Percentiles rank a stretch among this genome's conserved stretches.
phyloP scores from a whole-genome alignment of 2,329 filamentous ascomycete species.

The Trichoderma citrinoviride region DNA sequence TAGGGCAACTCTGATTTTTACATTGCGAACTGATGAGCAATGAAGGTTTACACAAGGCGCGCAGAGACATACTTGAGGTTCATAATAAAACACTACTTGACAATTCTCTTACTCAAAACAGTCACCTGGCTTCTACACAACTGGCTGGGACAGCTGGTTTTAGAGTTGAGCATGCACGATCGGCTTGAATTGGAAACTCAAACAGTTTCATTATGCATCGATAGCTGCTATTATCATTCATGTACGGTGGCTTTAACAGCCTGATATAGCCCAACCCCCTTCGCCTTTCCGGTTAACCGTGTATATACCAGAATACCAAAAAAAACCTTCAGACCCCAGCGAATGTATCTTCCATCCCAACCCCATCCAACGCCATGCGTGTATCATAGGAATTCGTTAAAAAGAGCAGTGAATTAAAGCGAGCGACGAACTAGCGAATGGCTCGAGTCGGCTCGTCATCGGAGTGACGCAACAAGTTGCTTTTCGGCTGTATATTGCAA shows the following conservation, averaged over 20 bases:
- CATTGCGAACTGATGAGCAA: too few relatives aligned
- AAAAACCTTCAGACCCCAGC: not conserved
- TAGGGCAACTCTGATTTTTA: not conserved
- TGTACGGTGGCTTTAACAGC: not conserved
- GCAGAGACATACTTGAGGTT: too few relatives aligned
- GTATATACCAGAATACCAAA: not conserved
- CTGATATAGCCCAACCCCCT: not conserved
- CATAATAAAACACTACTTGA: too few relatives aligned
- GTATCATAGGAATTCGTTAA: slow-evolving; percentile 18
- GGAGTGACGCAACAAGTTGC: not conserved
- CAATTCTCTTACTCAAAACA: too few relatives aligned
- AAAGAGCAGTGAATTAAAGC: not conserved
- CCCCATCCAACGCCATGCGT: slow-evolving; percentile 20
- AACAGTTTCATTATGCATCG: not conserved
- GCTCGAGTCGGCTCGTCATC: slow-evolving; percentile 2
- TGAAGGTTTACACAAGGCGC: too few relatives aligned
- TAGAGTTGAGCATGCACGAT: too few relatives aligned
- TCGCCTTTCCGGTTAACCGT: not conserved
- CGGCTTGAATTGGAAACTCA: not conserved
- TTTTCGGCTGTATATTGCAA: slow-evolving; percentile 1
- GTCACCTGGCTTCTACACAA: not conserved
- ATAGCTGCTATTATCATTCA: not conserved
- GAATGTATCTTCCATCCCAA: not conserved
- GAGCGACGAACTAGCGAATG: not conserved
- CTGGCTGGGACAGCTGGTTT: not conserved